Base-by-base conservation (phyloP, 306 rosid genomes). In the Trichosanthes cucumerina region DNA sequence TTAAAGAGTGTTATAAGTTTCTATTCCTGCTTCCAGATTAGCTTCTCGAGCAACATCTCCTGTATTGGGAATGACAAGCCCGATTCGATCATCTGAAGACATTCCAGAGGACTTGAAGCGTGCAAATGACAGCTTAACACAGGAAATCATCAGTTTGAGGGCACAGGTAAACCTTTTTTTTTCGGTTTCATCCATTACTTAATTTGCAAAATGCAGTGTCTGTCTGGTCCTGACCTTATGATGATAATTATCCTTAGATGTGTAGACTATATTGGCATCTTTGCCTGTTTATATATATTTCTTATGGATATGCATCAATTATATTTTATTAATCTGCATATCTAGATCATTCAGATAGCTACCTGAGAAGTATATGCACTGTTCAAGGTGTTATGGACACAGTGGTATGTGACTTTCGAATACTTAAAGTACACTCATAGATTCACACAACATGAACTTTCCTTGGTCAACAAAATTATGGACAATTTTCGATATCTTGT, bases 31-130 rank as follows among this genome's bases (percentile, higher is more conserved):
- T 78, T 79, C 88, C 78, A 85, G 88, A 86, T 77, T 81, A 76
- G 81, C 86, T 82, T 92, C 93, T 78, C 90, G 75, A 82, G 85
- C 84, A 47, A 21, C 92, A 76, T 92, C 98, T 85, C 94, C 97
- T 73, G 81, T 74, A 83, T 90, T 93, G 69, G 83, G 84, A 77
- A 89, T 78, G 83, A 86, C 90, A 57, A 92, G 97, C 79, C 92
- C 89, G 63, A 58, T 79, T 49, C 80, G 34, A 73, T 88, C 89
- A 68, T 85, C 86, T 62, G 96, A 87, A 83, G 93, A 92, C 84
- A 78, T 82, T 58, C 81, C 83, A 64, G 87, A 86, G 23, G 88
- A 85, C 84, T 78, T 86, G 70, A 87, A 87, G 87, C 83, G 56
- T 63, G 84, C 75, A 89, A 95, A 88, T 80, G 95, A 77, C 70